Base-by-base conservation (phyloP, 2,329 filamentous ascomycete genomes). In the Ramularia endophylla region DNA sequence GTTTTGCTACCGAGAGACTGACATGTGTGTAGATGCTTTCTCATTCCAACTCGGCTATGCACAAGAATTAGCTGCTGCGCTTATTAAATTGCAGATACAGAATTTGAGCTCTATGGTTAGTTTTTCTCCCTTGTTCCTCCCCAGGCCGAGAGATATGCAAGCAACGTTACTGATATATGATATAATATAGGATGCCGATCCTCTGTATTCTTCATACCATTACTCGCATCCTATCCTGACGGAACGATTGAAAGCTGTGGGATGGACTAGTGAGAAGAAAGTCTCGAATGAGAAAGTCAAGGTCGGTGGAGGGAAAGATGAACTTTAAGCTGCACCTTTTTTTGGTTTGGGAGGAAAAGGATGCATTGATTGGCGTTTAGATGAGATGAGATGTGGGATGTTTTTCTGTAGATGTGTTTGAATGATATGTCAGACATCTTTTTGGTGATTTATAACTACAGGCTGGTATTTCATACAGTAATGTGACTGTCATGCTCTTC, bases 81-180 rank as follows among this genome's bases (percentile, higher is more conserved):
- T 98, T 50, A 88, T 98, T 70, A 95, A 95, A 73, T 84, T 98
- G 38, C 94, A 98, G 69, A 87, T 95, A 59, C 89, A 97, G 72
- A 98, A 98, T 63, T 75, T 98, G 54, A 94, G 87, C 67, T 94
- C 87, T 47, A 97, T 98, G 90, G 51, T 53, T 43, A 19, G 47
- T 31, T 9, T n/a, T 36, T 34, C 16, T 8, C 13, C 12, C 28
- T 34, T n/a, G 15, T 29, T 19, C n/a, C n/a, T n/a, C n/a, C n/a
- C n/a, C n/a, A n/a, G n/a, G n/a, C n/a, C n/a, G n/a, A n/a, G n/a
- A n/a, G n/a, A n/a, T n/a, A n/a, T n/a, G 22, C 22, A 25, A 25
- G 6, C 22, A 25, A 25, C 22, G 22, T n/a, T n/a, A n/a, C n/a
- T n/a, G n/a, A n/a, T n/a, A n/a, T n/a, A n/a, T n/a, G n/a, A n/a